These are phyloP conservation scores for Sclerotinia trifoliorum DNA, from an alignment of 2,329 filamentous ascomycete genomes.

Conservation along the genomic window DNA sequence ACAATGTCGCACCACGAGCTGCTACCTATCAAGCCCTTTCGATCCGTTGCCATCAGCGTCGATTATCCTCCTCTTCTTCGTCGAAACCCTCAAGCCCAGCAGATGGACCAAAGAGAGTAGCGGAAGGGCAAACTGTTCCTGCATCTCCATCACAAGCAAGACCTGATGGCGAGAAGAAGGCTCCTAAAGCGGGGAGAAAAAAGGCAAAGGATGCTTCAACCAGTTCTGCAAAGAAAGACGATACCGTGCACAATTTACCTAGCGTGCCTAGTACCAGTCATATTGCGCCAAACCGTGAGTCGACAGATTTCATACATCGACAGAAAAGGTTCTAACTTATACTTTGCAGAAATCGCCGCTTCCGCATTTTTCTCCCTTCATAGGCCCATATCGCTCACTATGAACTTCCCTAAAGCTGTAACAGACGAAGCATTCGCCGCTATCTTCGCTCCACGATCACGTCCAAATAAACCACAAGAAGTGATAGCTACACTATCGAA, in stretches of 20 bases:
- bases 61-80: conserved; percentile 42
- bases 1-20: conserved; percentile 33
- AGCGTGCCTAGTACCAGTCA: conserved; percentile 74
- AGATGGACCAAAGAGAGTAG: conserved; percentile 39
- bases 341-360: conserved; percentile 71
- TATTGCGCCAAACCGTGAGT: conserved; percentile 62
- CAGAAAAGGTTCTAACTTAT: not conserved
- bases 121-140: conserved; percentile 29
- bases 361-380: conserved; percentile 96
- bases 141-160: conserved; percentile 32
- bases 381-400: conserved; percentile 85
- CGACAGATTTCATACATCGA: not conserved
- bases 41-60: conserved; percentile 38
- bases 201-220: conserved; percentile 54
- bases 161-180: conserved; percentile 45
- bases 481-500: conserved; percentile 66
- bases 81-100: conserved; percentile 43
- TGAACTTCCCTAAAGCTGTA: conserved; percentile 71
- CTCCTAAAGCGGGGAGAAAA: conserved; percentile 46
- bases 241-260: conserved; percentile 59
- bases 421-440: conserved; percentile 75
- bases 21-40: conserved; percentile 34
- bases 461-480: conserved; percentile 50
- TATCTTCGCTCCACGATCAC: conserved; percentile 68
- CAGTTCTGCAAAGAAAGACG: conserved; percentile 42